Percentiles rank a stretch among this genome's conserved stretches.
Evolutionary conservation across 352 stramenopile genomes (phyloP).

Genomic region (Pythium phragmiticola): DNA sequence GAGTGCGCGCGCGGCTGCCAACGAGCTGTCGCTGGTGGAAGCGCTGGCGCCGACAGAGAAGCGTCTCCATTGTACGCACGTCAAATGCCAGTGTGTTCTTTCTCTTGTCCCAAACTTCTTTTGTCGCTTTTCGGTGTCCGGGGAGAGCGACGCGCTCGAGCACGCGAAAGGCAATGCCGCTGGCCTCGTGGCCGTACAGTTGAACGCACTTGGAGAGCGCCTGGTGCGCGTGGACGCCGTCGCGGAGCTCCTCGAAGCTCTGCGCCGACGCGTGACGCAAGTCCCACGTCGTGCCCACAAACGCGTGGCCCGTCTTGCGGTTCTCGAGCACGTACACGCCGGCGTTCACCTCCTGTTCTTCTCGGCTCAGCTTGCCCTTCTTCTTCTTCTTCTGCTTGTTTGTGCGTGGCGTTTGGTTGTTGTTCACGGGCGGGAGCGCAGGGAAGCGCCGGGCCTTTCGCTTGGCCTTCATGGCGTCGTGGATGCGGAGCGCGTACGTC

Average conservation of each 20-base stretch:
- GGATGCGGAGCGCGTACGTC: slow-evolving; percentile 20
- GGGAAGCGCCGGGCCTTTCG: background rate
- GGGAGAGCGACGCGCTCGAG: slow-evolving; percentile 46
- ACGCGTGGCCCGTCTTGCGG: slow-evolving; percentile 53
- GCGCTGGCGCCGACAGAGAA: slow-evolving; percentile 36
- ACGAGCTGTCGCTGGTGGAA: slow-evolving; percentile 35
- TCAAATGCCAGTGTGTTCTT: slow-evolving; percentile 34
- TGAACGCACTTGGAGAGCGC: slow-evolving; percentile 45
- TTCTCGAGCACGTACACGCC: slow-evolving; percentile 70
- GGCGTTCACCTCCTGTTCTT: slow-evolving; percentile 44
- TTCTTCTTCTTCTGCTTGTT: slow-evolving; percentile 18
- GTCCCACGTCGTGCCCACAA: slow-evolving; percentile 75
- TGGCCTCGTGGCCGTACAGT: slow-evolving; percentile 39
- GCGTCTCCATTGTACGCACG: slow-evolving; percentile 52
- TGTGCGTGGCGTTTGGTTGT: background rate
- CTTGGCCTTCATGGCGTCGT: slow-evolving; percentile 2
- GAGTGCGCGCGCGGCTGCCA: slow-evolving; percentile 33
- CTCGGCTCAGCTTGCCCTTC: slow-evolving; percentile 10
- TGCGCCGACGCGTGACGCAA: slow-evolving; percentile 53
- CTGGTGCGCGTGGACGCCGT: slow-evolving; percentile 41
- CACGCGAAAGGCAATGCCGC: slow-evolving; percentile 51
- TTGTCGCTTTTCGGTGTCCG: slow-evolving; percentile 2
- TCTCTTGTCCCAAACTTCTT: background rate
- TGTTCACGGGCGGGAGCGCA: too few relatives aligned
- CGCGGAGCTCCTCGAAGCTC: slow-evolving; percentile 44